Evolutionary conservation across 306 rosid species (phyloP), one percentile per base, ranked within the genome.

Genomic region (Medicago lupulina): DNA sequence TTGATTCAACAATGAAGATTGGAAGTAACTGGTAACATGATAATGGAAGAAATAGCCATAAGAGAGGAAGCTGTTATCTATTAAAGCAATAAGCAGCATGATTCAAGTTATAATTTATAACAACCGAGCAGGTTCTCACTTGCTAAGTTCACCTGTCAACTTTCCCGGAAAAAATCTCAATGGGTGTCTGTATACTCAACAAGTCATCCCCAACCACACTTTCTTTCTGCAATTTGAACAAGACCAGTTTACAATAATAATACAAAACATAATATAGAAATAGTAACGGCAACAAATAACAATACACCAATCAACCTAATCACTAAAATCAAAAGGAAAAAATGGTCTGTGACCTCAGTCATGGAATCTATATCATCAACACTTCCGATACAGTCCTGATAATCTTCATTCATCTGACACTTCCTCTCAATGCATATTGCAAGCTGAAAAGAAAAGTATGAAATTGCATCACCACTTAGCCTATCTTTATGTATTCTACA

Each of bases 61-160:
- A 54, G 41, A 46, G 64, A 44, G 64, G 47, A 49, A 57, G 40
- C 9, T 34, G 71, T 36, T 16, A 47, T 64, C 49, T 25, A 79
- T 50, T 69, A 69, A 69, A 4, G 68, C 25, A 70, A 36, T 43
- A 57, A 54, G 64, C 34, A 21, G 55, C 67, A 36, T 43, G 74
- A 66, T 60, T 34, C 7, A 78, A 75, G 69, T 40, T 21, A 81
- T 66, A 31, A 61, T 6, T 61, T 28, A 21, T 84, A 79, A 67
- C 83, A 82, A 75, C 84, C 86, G 53, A 85, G 86, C 80, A 71
- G 88, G 82, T 81, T 82, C 97, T 94, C 96, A 94, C 98, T 94
- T 94, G 96, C 93, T 88, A 86, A 85, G 86, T 86, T 94, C 97
- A 94, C 98, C 98, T 92, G 98, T 94, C 97, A 88, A 74, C 88